Evolutionary conservation across 2,329 filamentous ascomycete genomes (phyloP).

Genomic region (Xylaria sp.): DNA sequence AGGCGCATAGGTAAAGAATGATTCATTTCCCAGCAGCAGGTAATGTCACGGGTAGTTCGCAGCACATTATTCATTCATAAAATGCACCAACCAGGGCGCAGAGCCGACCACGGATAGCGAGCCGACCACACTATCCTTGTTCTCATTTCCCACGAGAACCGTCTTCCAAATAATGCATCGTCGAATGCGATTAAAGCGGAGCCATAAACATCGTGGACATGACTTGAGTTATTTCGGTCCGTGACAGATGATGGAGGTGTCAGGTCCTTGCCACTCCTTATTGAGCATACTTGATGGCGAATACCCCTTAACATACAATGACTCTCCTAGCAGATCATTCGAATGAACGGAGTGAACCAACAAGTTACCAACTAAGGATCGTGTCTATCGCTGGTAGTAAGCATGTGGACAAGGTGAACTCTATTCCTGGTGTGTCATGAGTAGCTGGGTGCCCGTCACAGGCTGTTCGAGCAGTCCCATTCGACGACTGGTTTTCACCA

Average conservation of each 20-base stretch:
- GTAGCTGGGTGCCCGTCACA: background rate
- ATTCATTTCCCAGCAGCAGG: slow-evolving; percentile 9
- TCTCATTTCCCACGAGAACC: slow-evolving; percentile 1
- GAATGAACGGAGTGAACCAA: slow-evolving; percentile 7
- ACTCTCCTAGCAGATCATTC: slow-evolving; percentile 13
- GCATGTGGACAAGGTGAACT: background rate
- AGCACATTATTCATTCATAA: slow-evolving; percentile 7
- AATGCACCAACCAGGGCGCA: slow-evolving; percentile 6
- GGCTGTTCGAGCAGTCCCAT: background rate
- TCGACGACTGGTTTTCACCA: background rate
- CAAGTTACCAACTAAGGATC: slow-evolving; percentile 1
- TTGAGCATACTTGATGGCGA: background rate
- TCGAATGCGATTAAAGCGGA: background rate
- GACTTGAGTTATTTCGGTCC: background rate
- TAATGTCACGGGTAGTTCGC: slow-evolving; percentile 6
- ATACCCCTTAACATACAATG: slow-evolving; percentile 1
- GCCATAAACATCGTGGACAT: background rate
- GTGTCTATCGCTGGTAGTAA: background rate
- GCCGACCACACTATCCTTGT: slow-evolving; percentile 8
- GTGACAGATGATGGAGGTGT: background rate
- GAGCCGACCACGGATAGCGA: slow-evolving; percentile 8
- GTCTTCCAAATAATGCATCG: slow-evolving; percentile 3
- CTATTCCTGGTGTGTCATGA: background rate
- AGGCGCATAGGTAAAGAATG: slow-evolving; percentile 9
- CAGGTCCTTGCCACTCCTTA: background rate